A percentile compares a stretch with the other conserved stretches of the same genome.
Conservation (phyloP, 129 eudicot genomes). For the Scalesia atractyloides region DNA sequence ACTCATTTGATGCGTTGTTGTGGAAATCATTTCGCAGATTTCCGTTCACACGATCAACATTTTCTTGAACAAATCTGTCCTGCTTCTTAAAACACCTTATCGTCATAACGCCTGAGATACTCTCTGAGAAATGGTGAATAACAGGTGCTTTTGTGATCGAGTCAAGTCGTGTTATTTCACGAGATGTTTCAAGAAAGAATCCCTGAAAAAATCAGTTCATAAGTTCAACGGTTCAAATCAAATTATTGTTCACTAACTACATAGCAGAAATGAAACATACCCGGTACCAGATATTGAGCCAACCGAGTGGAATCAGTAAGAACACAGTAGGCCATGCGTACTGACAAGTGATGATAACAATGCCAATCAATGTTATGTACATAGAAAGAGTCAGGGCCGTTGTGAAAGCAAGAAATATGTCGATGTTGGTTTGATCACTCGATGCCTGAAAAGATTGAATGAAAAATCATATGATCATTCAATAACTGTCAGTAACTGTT, state of each 20-base stretch:
- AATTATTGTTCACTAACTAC: background rate
- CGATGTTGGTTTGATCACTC: conserved; percentile 78
- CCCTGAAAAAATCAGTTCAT: conserved; percentile 41
- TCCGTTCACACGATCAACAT: conserved; percentile 57
- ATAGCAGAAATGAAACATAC: conserved; percentile 40
- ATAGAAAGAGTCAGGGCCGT: conserved; percentile 43
- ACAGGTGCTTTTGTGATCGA: conserved; percentile 91
- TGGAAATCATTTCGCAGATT: conserved; percentile 77
- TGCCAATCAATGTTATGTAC: conserved; percentile 57
- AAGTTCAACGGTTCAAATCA: background rate
- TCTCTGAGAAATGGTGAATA: conserved; percentile 85
- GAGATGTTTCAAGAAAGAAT: conserved; percentile 72
- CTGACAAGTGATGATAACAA: conserved; percentile 76
- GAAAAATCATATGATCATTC: background rate
- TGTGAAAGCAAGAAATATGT: conserved; percentile 61
- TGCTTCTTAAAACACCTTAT: conserved; percentile 77
- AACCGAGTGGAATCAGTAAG: conserved; percentile 73
- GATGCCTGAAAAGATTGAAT: conserved; percentile 62
- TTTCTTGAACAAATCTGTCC: conserved; percentile 56
- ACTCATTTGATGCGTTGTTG: conserved; percentile 70
- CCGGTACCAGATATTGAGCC: conserved; percentile 86
- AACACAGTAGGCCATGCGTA: conserved; percentile 84
- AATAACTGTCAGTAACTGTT: background rate
- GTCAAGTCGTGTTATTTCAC: conserved; percentile 80
- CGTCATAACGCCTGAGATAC: conserved; percentile 82